These are phyloP conservation scores for Funneliformis caledonium DNA, from an alignment of 371 early-diverging fungal genomes.

Conservation along the genomic window DNA sequence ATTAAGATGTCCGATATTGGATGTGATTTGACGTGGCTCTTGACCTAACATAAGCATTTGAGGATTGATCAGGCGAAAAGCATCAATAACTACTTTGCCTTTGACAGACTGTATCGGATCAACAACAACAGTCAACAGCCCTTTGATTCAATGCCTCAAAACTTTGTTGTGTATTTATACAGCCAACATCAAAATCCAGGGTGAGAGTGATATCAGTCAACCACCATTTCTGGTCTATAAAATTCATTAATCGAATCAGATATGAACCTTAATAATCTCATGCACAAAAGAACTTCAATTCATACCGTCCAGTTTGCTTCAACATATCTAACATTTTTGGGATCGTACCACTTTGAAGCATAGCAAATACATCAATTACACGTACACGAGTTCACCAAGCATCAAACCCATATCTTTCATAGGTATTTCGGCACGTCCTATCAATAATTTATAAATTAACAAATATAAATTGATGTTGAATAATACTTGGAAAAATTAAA, in stretches of 20 bases:
- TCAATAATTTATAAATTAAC: constrained; percentile 48
- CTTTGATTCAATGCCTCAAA: constrained; percentile 94
- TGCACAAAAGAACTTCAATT: no score
- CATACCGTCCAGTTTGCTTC: no score
- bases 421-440: no score
- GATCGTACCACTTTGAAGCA: constrained; percentile 99
- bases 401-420: constrained; percentile 99
- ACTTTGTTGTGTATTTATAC: constrained; percentile 98
- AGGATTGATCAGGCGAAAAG: no score
- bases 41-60: no score
- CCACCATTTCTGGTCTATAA: constrained; percentile 97
- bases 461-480: constrained; percentile 2
- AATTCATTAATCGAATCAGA: not conserved
- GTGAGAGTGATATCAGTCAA: constrained; percentile 99
- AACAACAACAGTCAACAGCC: constrained; percentile 99
- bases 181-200: constrained; percentile 99
- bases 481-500: not conserved
- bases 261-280: not conserved
- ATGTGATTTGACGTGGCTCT: no score
- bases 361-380: constrained; percentile 99
- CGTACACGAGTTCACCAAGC: constrained; percentile 99
- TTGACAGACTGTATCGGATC: constrained; percentile 99
- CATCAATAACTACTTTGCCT: no score
- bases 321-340: constrained; percentile 99
- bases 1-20: no score